Conservation (phyloP, 768 basidiomycete genomes). For the Pholiota microspora region DNA sequence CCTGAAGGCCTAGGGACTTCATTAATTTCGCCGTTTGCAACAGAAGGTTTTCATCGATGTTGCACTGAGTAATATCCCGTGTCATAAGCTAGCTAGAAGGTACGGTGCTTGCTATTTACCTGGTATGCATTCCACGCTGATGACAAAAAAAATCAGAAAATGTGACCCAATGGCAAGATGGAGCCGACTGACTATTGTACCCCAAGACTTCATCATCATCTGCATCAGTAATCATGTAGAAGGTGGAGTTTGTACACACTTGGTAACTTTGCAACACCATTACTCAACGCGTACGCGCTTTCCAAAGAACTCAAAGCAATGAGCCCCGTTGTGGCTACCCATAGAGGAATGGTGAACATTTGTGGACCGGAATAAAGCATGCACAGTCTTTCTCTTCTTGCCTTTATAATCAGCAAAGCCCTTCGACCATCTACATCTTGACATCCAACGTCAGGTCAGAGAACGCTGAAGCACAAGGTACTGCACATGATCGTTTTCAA, state of each 20-base stretch:
- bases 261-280: constrained; percentile 36
- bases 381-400: neutral
- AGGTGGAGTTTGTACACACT: constrained; percentile 25
- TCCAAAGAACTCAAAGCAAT: constrained; percentile 11
- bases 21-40: constrained; percentile 49
- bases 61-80: no score
- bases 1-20: constrained; percentile 57
- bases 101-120: no score
- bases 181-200: constrained; percentile 53
- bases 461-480: neutral
- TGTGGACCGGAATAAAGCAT: neutral
- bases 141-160: neutral
- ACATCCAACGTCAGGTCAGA: no score
- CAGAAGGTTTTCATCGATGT: constrained; percentile 53
- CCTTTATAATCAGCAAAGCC: neutral
- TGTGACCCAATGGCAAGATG: neutral
- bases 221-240: neutral
- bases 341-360: constrained; percentile 22
- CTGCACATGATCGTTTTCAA: neutral
- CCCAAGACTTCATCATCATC: constrained; percentile 48
- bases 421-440: no score
- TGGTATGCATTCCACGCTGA: constrained; percentile 72
- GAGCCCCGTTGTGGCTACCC: constrained; percentile 19
- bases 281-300: constrained; percentile 24
- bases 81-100: no score